These are phyloP conservation scores for Cladophialophora immunda DNA, from an alignment of 2,329 filamentous ascomycete species.

Conservation along the genomic window DNA sequence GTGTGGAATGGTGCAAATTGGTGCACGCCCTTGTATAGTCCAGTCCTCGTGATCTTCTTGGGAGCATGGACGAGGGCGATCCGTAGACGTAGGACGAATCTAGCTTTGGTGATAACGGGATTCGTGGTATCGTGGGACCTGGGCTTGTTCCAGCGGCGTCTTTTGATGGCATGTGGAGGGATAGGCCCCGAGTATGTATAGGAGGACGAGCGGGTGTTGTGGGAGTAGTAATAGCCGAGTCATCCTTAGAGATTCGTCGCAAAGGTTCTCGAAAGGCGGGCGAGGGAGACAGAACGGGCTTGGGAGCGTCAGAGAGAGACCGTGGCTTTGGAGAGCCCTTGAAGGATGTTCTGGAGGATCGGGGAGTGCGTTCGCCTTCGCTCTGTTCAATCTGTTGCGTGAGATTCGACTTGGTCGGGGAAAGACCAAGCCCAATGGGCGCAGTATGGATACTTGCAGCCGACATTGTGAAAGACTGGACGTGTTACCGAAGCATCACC, in stretches of 20 bases:
- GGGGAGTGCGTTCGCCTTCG: slow-evolving; percentile 37
- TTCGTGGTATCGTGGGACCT: slow-evolving; percentile 63
- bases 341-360: slow-evolving; percentile 31
- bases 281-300: slow-evolving; percentile 65
- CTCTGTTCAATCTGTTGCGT: slow-evolving; percentile 39
- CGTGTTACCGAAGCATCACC: slow-evolving; percentile 10
- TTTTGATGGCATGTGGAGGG: slow-evolving; percentile 72
- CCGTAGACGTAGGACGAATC: slow-evolving; percentile 86
- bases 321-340: slow-evolving; percentile 60
- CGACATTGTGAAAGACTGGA: slow-evolving; percentile 31
- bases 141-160: slow-evolving; percentile 46
- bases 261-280: slow-evolving; percentile 65
- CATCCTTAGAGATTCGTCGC: slow-evolving; percentile 69
- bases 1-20: slow-evolving; percentile 91
- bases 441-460: slow-evolving; percentile 36
- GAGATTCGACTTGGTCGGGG: slow-evolving; percentile 35
- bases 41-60: slow-evolving; percentile 85
- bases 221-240: slow-evolving; percentile 67
- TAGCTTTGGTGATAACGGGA: slow-evolving; percentile 83
- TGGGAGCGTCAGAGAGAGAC: slow-evolving; percentile 72
- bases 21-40: slow-evolving; percentile 95
- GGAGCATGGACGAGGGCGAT: slow-evolving; percentile 86
- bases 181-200: slow-evolving; percentile 70
- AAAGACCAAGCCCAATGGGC: slow-evolving; percentile 23
- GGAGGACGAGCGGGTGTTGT: slow-evolving; percentile 76